These are phyloP conservation scores for Mucor racemosus DNA, from an alignment of 371 early-diverging fungal species.

Conservation along the genomic window DNA sequence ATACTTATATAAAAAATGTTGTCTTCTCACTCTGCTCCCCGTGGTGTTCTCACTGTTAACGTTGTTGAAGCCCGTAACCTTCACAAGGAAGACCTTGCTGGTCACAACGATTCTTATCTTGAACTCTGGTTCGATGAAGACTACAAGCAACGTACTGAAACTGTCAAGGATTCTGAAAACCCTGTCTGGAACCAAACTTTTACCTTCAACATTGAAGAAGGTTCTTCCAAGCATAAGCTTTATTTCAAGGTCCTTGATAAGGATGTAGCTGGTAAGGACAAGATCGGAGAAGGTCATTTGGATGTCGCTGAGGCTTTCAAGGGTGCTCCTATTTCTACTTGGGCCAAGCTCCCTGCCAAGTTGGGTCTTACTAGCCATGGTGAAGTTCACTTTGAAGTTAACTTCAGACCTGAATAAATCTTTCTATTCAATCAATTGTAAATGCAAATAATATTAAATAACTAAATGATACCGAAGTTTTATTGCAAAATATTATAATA, in stretches of 20 bases:
- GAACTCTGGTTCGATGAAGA: constrained; percentile 48
- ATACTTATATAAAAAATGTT: constrained; percentile 17
- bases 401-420: constrained; percentile 29
- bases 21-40: constrained; percentile 32
- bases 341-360: constrained; percentile 44
- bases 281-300: constrained; percentile 33
- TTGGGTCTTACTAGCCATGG: constrained; percentile 44
- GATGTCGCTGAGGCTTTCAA: constrained; percentile 33
- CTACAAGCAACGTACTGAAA: constrained; percentile 44
- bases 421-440: neutral
- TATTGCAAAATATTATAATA: neutral
- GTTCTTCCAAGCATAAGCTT: constrained; percentile 37
- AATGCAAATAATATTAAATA: neutral
- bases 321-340: constrained; percentile 31
- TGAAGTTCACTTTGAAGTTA: constrained; percentile 37
- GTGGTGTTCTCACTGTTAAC: constrained; percentile 42
- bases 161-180: constrained; percentile 33
- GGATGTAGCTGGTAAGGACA: constrained; percentile 15
- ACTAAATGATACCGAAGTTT: constrained; percentile 1
- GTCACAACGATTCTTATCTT: constrained; percentile 44
- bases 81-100: constrained; percentile 36
- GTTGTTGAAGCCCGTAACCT: constrained; percentile 45
- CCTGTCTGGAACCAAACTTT: constrained; percentile 53
- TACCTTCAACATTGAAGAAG: constrained; percentile 39
- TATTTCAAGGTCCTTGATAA: constrained; percentile 41